Base-by-base conservation (phyloP, 768 basidiomycete species). In the Dentipellis fragilis region DNA sequence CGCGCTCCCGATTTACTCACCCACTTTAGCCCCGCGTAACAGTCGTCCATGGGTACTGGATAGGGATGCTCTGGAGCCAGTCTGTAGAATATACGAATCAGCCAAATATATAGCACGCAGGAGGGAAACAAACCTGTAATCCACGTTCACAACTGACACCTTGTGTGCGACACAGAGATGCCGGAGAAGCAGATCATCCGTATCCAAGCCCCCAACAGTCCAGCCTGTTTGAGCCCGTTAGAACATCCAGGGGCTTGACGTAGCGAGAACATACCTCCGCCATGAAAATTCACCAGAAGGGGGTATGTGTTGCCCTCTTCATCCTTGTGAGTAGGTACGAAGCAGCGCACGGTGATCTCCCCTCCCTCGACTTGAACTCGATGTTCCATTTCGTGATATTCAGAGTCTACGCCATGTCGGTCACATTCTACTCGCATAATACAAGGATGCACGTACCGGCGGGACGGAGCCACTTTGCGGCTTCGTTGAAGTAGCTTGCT, bases 1-100 rank as follows among this genome's bases (percentile, higher is more conserved):
- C 6, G 29, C n/a, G n/a, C n/a, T 29, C 6, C 3, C 3, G 6
- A 29, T 3, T 17, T 9, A 17, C 48, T 22, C 19, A 45, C 54
- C 54, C 54, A 55, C 40, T 55, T 49, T 12, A 55, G 36, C 22
- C 36, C 54, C 22, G 37, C 37, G n/a, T 39, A 55, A 10, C 48
- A 23, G 38, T 55, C 54, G 47, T 50, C 22, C 14, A 16, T 17
- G 7, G 22, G 22, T 19, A 21, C 6, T 21, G 48, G 21, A 17
- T 10, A 35, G 23, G 48, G 11, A 49, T 17, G 19, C 16, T 45
- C 42, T n/a, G 48, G 29, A 14, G 11, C 29, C 19, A 49, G 29
- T 23, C 22, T 35, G 29, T 45, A 5, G 16, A 7, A 29, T 17
- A 23, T 14, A 10, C 11, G 23, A 10, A 12, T 45, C 3, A 45